These are phyloP conservation scores for Fusarium sp. DNA, from an alignment of 2,329 filamentous ascomycete genomes.

Conservation along the genomic window DNA sequence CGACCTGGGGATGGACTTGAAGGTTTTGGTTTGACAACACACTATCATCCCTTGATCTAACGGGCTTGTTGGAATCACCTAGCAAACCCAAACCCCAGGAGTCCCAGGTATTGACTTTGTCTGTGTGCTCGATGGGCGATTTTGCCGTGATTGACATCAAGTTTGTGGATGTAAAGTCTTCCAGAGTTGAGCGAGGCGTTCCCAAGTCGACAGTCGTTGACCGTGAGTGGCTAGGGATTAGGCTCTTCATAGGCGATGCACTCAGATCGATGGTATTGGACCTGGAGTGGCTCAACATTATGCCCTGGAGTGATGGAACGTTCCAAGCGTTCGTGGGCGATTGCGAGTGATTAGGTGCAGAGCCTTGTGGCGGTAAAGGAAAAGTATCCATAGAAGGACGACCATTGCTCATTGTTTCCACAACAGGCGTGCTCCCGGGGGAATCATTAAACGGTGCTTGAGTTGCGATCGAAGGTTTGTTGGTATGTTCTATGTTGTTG, in stretches of 20 bases:
- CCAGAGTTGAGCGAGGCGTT: conserved; percentile 19
- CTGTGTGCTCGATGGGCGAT: conserved; percentile 9
- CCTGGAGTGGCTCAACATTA: conserved; percentile 24
- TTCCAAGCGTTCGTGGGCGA: background rate
- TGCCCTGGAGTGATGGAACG: conserved; percentile 1
- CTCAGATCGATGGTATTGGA: conserved; percentile 32
- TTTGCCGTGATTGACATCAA: conserved; percentile 15
- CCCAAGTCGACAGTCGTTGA: conserved; percentile 33
- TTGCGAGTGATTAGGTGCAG: conserved; percentile 2
- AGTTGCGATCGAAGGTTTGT: conserved; percentile 19
- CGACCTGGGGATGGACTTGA: conserved; percentile 5
- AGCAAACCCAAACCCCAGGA: conserved; percentile 37
- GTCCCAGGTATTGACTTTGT: conserved; percentile 30
- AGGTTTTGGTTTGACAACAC: conserved; percentile 2
- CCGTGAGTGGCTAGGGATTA: conserved; percentile 21
- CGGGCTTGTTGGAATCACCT: conserved; percentile 18
- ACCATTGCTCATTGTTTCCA: background rate
- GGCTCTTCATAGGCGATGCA: conserved; percentile 10
- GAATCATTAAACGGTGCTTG: conserved; percentile 16
- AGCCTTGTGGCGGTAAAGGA: background rate
- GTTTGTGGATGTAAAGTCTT: conserved; percentile 18
- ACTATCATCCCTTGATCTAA: conserved; percentile 9
- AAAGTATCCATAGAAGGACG: conserved; percentile 25
- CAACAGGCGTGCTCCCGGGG: background rate
- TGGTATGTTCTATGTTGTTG: background rate